These are phyloP conservation scores for Ceratobasidium sp. DNA, from an alignment of 1,284 basidiomycete species.

Conservation along the genomic window DNA sequence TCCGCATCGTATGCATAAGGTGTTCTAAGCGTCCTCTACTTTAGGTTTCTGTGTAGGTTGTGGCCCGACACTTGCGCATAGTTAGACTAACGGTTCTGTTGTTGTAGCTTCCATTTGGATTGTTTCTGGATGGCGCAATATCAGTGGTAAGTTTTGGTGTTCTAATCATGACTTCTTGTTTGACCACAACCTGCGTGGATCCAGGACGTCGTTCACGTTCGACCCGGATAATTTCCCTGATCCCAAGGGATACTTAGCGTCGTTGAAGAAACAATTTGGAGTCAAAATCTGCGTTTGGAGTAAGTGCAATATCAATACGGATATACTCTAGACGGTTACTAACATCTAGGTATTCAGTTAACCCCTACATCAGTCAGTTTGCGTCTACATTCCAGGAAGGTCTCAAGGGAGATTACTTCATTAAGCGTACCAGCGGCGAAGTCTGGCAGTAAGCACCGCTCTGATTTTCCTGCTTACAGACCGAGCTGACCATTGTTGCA, in stretches of 20 bases:
- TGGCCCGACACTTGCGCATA: background rate
- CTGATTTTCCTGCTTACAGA: background rate
- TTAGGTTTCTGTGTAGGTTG: constrained; percentile 44
- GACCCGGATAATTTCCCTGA: constrained; percentile 82
- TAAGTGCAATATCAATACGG: constrained; percentile 55
- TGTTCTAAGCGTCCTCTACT: background rate
- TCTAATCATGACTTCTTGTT: background rate
- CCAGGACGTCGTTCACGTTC: constrained; percentile 80
- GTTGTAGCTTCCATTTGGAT: constrained; percentile 71
- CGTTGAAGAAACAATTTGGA: constrained; percentile 76
- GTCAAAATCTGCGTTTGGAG: constrained; percentile 84
- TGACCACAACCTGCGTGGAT: background rate
- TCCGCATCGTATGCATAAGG: background rate
- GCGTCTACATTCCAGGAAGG: constrained; percentile 80
- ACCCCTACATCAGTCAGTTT: constrained; percentile 76
- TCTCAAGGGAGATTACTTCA: constrained; percentile 73
- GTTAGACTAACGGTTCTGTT: background rate
- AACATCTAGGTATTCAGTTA: constrained; percentile 62
- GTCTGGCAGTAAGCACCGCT: constrained; percentile 73
- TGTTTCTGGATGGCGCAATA: constrained; percentile 88
- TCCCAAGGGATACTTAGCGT: constrained; percentile 73
- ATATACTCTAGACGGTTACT: background rate
- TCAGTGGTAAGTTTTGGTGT: constrained; percentile 66
- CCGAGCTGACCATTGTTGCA: constrained; percentile 51
- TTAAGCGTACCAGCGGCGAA: constrained; percentile 76